Percentiles rank a stretch among this genome's conserved stretches.
phyloP scores from a whole-genome alignment of 768 basidiomycete species.

The Jaapia argillacea region DNA sequence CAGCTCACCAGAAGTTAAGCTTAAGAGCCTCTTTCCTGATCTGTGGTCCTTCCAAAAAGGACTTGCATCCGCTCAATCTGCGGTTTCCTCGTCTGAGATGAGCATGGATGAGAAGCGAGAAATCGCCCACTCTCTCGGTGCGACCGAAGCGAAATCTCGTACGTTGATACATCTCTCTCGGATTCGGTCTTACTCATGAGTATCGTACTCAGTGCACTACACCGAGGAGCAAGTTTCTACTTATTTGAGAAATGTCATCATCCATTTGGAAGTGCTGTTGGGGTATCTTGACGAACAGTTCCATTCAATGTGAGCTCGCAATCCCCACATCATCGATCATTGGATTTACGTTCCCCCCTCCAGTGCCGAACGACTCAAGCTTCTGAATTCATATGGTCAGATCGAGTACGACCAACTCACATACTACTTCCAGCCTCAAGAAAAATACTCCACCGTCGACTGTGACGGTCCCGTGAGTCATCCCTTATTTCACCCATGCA shows the following conservation, averaged over 20 bases:
- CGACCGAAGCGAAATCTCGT: not conserved
- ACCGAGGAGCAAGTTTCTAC: too few species aligned
- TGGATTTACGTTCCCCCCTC: not conserved
- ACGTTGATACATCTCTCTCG: too few species aligned
- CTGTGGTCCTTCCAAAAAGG: not conserved
- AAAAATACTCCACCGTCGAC: not conserved
- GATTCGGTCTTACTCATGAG: too few species aligned
- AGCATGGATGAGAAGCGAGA: not conserved
- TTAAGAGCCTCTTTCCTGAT: not conserved
- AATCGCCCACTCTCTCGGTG: not conserved
- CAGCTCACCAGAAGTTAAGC: not conserved
- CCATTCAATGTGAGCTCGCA: constrained; percentile 8
- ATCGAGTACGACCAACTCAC: constrained; percentile 11
- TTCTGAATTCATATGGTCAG: constrained; percentile 9
- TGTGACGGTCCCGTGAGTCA: not conserved
- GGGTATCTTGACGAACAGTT: constrained; percentile 8
- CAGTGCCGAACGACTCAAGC: constrained; percentile 8
- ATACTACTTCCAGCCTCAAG: constrained; percentile 6
- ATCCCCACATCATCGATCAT: not conserved
- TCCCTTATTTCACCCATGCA: not conserved
- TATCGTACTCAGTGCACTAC: too few species aligned
- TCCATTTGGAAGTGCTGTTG: constrained; percentile 9
- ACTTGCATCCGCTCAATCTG: not conserved
- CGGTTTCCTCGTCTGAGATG: not conserved
- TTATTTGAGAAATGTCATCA: constrained; percentile 5